Evolutionary conservation across 2,329 filamentous ascomycete species (phyloP).

Genomic region (Calonectria crousiana): DNA sequence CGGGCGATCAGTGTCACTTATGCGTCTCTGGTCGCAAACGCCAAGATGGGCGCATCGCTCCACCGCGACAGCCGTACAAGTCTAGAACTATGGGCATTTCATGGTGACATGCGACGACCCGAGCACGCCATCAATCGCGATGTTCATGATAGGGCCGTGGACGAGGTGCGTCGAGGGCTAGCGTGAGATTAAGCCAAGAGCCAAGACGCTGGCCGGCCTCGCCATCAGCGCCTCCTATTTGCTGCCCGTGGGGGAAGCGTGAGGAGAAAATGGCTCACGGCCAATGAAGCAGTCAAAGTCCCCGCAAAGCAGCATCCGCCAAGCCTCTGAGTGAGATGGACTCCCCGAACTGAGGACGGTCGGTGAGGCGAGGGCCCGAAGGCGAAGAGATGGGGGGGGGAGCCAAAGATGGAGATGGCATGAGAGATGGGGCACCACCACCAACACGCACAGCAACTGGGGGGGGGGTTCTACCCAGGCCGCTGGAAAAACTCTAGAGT

Average conservation of each 20-base stretch:
- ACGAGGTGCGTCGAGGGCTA: slow-evolving; percentile 9
- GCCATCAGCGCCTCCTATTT: slow-evolving; percentile 34
- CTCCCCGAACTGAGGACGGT: slow-evolving; percentile 31
- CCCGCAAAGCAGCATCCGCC: slow-evolving; percentile 21
- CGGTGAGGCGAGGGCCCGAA: slow-evolving; percentile 10
- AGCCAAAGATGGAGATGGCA: not conserved
- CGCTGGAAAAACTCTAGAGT: not conserved
- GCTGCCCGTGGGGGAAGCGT: slow-evolving; percentile 28
- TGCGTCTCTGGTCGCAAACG: not conserved
- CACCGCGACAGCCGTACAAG: not conserved
- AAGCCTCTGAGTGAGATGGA: slow-evolving; percentile 26
- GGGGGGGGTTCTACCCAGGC: not conserved
- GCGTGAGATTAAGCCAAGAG: slow-evolving; percentile 30
- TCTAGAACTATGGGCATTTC: not conserved
- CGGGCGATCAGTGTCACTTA: slow-evolving; percentile 14
- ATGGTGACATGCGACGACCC: slow-evolving; percentile 35
- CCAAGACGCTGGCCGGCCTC: slow-evolving; percentile 25
- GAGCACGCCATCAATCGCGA: slow-evolving; percentile 41
- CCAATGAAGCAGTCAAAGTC: slow-evolving; percentile 31
- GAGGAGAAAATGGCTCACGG: slow-evolving; percentile 39
- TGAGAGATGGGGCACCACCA: not conserved
- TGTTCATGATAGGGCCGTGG: slow-evolving; percentile 24
- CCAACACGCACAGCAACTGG: not conserved
- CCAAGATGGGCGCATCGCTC: not conserved
- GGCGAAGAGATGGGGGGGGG: not conserved